Evolutionary conservation across 495 filamentous ascomycete species (phyloP), one percentile per base, ranked within the genome.

Genomic region (Hapsidospora chrysogenum): DNA sequence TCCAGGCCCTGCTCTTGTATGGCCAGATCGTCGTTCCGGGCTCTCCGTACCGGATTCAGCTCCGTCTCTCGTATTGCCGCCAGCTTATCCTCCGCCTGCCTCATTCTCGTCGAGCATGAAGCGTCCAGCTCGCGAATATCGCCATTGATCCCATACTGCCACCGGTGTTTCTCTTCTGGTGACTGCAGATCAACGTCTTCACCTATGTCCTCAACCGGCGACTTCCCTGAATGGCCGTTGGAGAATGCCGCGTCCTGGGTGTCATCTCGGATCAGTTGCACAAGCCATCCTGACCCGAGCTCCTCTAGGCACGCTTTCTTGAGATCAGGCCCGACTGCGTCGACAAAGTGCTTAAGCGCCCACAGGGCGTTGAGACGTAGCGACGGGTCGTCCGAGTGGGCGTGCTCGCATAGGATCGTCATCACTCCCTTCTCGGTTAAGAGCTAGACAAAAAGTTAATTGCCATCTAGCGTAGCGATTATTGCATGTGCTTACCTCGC

Each of bases 1-100:
- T 86, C 79, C 20, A 96, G 69, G 0, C 74, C 84, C 51, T 96
- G 85, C 41, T 93, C 83, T 50, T 95, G 87, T 11, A 94, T 78
- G 2, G 73, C 74, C 26, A 89, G 64, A 35, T 86, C 84, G 47
- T 92, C 83, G 36, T 73, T 74, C 20, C 76, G 69, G 14, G 73
- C 74, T 39, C 74, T 66, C n/a, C 65, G 56, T 15, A 51, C 49
- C 7, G 63, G 61, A 40, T 70, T 68, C 34, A 63, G 53, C 41
- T 80, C 76, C 15, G 54, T 50, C 17, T 74, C 66, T 31, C 63
- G 60, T 9, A 78, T 53, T 6, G 50, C 52, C n/a, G 56, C 50
- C 25, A 78, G 56, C 19, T 61, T 62, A 13, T 43, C 39, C 27
- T 68, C 59, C 8, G 68, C 73, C 29, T 32, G 31, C 30, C 22